phyloP scores from a whole-genome alignment of 352 stramenopile species.

The Thraustochytrium sp. region DNA sequence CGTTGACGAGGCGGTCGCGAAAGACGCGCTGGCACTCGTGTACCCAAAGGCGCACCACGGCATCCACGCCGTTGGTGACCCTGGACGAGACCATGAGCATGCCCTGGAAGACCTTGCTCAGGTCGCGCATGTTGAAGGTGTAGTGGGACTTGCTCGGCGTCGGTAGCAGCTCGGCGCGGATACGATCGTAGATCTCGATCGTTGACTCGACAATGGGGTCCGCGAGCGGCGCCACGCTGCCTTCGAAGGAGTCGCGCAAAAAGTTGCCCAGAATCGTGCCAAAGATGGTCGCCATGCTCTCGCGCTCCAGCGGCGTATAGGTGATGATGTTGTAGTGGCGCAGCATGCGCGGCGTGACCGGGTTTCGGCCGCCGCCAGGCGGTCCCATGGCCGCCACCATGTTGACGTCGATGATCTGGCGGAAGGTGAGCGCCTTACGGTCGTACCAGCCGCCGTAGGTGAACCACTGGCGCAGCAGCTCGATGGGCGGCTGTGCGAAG shows the following conservation, averaged over 20 bases:
- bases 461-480: slow-evolving; percentile 90
- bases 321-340: slow-evolving; percentile 89
- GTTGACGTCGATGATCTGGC: slow-evolving; percentile 83
- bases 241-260: slow-evolving; percentile 53
- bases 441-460: slow-evolving; percentile 91
- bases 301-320: slow-evolving; percentile 79
- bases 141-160: slow-evolving; percentile 91
- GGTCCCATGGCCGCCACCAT: slow-evolving; percentile 86
- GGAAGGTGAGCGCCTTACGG: slow-evolving; percentile 79
- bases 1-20: slow-evolving; percentile 83
- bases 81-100: slow-evolving; percentile 73
- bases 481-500: slow-evolving; percentile 87
- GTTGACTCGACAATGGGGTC: slow-evolving; percentile 47
- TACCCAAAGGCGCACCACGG: slow-evolving; percentile 79
- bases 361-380: slow-evolving; percentile 82
- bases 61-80: slow-evolving; percentile 42
- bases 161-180: slow-evolving; percentile 75
- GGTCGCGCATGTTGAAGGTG: slow-evolving; percentile 89
- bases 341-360: slow-evolving; percentile 80
- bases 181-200: slow-evolving; percentile 79
- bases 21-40: slow-evolving; percentile 90
- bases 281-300: slow-evolving; percentile 85
- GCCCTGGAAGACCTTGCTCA: slow-evolving; percentile 90
- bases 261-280: slow-evolving; percentile 85
- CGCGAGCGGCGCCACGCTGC: slow-evolving; percentile 47